Evolutionary conservation across 2,329 filamentous ascomycete genomes (phyloP), one percentile per base, ranked within the genome.

Genomic region (Capronia epimyces): DNA sequence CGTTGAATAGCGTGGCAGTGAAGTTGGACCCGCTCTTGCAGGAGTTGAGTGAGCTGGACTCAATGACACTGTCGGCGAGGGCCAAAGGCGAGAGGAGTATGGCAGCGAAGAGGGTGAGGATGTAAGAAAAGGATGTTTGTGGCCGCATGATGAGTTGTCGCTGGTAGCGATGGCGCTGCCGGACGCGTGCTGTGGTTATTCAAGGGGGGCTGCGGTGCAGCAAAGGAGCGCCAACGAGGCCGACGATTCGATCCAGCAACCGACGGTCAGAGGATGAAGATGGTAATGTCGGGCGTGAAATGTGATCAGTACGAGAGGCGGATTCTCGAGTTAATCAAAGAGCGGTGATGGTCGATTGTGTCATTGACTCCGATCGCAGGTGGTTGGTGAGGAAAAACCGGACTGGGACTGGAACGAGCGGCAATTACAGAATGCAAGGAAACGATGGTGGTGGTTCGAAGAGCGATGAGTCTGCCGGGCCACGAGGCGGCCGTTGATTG

Each of bases 11-110:
- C 62, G 85, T 89, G 62, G 90, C 89, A 3, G 87, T 86, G 69
- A 96, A 94, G 64, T 83, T 84, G 22, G 87, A 91, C 69, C 91
- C 84, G 52, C 82, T 75, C 76, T 90, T 86, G 71, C 90, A 96
- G 41, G 86, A 79, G 69, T 87, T 89, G 61, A 96, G 79, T 21
- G 90, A 94, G 65, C 80, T 87, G 49, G 90, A 93, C 62, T 83
- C 76, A 63, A 97, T 86, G 64, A 88, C 75, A 58, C 77, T 78
- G 65, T 81, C 76, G 56, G 81, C 85, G 52, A 79, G 73, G 50
- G 74, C 76, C 53, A 79, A 70, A 45, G 79, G 66, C n/a, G 68
- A 55, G 47, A 66, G 57, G 40, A 58, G 63, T 53, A 72, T 56
- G 49, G 71, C 64, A 60, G 69, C 67, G 58, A 71, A 56, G 49